A percentile compares a stretch with the other conserved stretches of the same genome.
phyloP scores from a whole-genome alignment of 2,329 filamentous ascomycete species.

The Aschersonia sp. region DNA sequence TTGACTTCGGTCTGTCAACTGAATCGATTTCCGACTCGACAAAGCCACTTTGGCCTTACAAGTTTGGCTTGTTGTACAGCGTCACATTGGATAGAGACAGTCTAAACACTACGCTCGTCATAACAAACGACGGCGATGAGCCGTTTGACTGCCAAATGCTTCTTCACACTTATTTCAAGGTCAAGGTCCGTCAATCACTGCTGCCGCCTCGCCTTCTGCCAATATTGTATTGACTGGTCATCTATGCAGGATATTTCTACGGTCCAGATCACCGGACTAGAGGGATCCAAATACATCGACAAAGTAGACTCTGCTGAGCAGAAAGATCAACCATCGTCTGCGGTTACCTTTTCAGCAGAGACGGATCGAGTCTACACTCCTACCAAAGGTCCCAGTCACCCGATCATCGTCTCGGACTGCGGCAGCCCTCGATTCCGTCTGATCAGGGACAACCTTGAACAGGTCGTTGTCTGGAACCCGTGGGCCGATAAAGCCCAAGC shows the following conservation, averaged over 20 bases:
- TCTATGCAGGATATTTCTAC: constrained; percentile 58
- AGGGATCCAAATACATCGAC: constrained; percentile 65
- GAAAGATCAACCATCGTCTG: constrained; percentile 48
- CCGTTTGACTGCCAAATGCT: constrained; percentile 86
- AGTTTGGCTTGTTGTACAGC: constrained; percentile 86
- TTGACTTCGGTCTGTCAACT: constrained; percentile 84
- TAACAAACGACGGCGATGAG: constrained; percentile 73
- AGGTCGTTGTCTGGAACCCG: constrained; percentile 95
- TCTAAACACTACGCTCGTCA: constrained; percentile 68
- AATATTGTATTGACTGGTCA: background rate
- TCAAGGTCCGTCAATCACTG: constrained; percentile 44
- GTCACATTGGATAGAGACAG: constrained; percentile 67
- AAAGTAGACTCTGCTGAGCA: constrained; percentile 57
- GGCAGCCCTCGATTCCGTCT: constrained; percentile 56
- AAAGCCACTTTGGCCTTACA: constrained; percentile 65
- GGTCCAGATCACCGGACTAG: constrained; percentile 60
- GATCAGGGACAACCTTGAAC: constrained; percentile 68
- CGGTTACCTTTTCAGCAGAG: constrained; percentile 60
- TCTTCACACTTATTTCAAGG: constrained; percentile 77
- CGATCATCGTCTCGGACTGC: constrained; percentile 46
- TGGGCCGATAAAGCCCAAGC: constrained; percentile 73
- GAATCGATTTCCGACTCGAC: constrained; percentile 54
- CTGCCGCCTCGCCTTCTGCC: background rate
- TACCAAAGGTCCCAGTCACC: constrained; percentile 40
- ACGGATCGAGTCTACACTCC: constrained; percentile 82